Conservation (phyloP, 140 eudicot genomes). For the Erigeron philadelphicus region DNA sequence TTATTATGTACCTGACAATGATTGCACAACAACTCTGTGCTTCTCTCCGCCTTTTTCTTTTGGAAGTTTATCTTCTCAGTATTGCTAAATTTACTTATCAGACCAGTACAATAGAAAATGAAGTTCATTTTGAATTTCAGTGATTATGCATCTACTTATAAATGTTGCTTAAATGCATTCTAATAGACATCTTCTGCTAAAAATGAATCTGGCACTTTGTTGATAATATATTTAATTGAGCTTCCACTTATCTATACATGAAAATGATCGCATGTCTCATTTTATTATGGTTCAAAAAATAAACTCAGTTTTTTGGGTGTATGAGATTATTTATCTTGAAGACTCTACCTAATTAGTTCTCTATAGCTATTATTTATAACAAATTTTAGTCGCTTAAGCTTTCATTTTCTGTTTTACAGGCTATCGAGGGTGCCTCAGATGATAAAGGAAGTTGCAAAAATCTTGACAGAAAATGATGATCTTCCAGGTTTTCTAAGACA, state of each 20-base stretch:
- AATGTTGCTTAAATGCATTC: neutral
- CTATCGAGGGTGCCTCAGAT: slow-evolving; percentile 75
- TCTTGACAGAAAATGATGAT: slow-evolving; percentile 73
- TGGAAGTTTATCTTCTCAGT: neutral
- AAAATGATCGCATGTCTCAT: no score
- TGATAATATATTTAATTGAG: neutral
- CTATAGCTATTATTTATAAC: slow-evolving; percentile 6
- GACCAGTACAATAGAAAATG: slow-evolving; percentile 7
- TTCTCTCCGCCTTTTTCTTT: no score
- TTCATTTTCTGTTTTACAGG: slow-evolving; percentile 39
- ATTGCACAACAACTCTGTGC: no score
- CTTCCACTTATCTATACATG: no score
- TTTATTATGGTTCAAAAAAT: no score
- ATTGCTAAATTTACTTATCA: neutral
- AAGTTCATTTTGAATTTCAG: neutral
- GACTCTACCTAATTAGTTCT: slow-evolving; percentile 11
- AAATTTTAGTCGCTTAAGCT: slow-evolving; percentile 12
- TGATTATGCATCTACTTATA: neutral
- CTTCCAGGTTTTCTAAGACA: slow-evolving; percentile 82
- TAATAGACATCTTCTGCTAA: slow-evolving; percentile 10
- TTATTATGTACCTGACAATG: no score
- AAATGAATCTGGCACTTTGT: neutral
- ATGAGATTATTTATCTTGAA: slow-evolving; percentile 3
- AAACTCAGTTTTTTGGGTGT: slow-evolving; percentile 2
- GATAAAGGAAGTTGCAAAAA: slow-evolving; percentile 76